phyloP scores from a whole-genome alignment of 345 rosid species.

The Syzygium jambos region DNA sequence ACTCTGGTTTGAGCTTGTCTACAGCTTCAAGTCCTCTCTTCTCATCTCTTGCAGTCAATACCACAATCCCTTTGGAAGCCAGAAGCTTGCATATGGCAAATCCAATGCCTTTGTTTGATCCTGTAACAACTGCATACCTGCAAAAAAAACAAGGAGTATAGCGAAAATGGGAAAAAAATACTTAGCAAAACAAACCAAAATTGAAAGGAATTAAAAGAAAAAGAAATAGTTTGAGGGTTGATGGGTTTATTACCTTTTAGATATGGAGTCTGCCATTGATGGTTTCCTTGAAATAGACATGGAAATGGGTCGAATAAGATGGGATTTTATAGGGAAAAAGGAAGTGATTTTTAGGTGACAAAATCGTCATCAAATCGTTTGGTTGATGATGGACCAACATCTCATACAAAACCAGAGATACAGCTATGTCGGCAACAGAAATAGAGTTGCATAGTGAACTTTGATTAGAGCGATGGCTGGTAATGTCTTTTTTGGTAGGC shows the following conservation, averaged over 20 bases:
- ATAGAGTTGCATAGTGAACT: too few relatives aligned
- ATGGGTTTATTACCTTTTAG: not conserved
- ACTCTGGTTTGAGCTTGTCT: not conserved
- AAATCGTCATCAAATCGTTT: not conserved
- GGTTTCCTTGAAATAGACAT: not conserved
- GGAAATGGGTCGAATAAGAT: not conserved
- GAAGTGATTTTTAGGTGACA: not conserved
- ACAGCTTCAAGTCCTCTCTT: slow-evolving; percentile 28
- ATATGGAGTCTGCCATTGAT: not conserved
- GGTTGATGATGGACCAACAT: not conserved
- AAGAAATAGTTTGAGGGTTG: not conserved
- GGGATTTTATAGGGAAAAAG: not conserved
- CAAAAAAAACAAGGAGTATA: not conserved
- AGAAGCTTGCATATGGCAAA: slow-evolving; percentile 4
- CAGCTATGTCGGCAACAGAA: too few relatives aligned
- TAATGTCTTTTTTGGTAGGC: too few relatives aligned
- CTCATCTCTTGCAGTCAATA: slow-evolving; percentile 8
- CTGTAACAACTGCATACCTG: not conserved
- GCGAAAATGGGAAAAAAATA: not conserved
- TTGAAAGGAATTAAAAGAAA: not conserved
- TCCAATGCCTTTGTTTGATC: not conserved
- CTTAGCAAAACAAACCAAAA: not conserved
- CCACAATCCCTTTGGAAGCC: slow-evolving; percentile 10
- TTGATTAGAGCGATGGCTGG: too few relatives aligned
- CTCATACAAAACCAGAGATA: not conserved